phyloP scores from a whole-genome alignment of 805 yeast species.

The Debaryomyces castellii region DNA sequence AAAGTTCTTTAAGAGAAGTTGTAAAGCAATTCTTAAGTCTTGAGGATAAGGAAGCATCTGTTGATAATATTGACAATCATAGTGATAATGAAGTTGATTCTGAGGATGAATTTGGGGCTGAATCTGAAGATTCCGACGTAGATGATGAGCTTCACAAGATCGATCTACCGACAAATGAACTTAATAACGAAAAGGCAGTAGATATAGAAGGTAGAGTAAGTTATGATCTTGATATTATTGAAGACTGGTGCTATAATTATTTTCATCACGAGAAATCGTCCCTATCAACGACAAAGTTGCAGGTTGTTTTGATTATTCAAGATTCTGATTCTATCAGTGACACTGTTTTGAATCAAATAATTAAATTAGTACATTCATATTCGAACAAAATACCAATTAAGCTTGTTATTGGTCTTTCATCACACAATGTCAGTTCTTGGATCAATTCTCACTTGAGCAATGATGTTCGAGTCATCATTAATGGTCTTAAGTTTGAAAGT shows the following conservation, averaged over 20 bases:
- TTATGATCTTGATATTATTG: slow-evolving; percentile 37
- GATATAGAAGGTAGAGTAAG: slow-evolving; percentile 23
- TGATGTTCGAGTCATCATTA: slow-evolving; percentile 24
- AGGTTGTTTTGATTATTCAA: slow-evolving; percentile 31
- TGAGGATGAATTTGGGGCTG: slow-evolving; percentile 11
- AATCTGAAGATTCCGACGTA: slow-evolving; percentile 12
- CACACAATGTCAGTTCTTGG: slow-evolving; percentile 37
- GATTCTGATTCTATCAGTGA: slow-evolving; percentile 35
- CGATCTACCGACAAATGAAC: slow-evolving; percentile 7
- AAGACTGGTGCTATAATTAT: slow-evolving; percentile 27
- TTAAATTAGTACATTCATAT: slow-evolving; percentile 30
- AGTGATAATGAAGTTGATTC: slow-evolving; percentile 10
- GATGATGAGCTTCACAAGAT: slow-evolving; percentile 14
- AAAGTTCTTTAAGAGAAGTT: slow-evolving; percentile 31
- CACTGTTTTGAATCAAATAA: slow-evolving; percentile 34
- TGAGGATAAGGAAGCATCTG: slow-evolving; percentile 2
- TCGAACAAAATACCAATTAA: slow-evolving; percentile 26
- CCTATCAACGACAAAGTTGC: slow-evolving; percentile 8
- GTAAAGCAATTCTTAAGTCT: slow-evolving; percentile 28
- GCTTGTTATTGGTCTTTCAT: slow-evolving; percentile 36
- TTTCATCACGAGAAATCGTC: slow-evolving; percentile 3
- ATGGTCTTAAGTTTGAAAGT: slow-evolving; percentile 31
- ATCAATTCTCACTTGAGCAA: slow-evolving; percentile 31
- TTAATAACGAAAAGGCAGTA: slow-evolving; percentile 2
- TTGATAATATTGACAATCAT: slow-evolving; percentile 6